phyloP scores from a whole-genome alignment of 345 rosid species.

The Gossypium ekmanianum region DNA sequence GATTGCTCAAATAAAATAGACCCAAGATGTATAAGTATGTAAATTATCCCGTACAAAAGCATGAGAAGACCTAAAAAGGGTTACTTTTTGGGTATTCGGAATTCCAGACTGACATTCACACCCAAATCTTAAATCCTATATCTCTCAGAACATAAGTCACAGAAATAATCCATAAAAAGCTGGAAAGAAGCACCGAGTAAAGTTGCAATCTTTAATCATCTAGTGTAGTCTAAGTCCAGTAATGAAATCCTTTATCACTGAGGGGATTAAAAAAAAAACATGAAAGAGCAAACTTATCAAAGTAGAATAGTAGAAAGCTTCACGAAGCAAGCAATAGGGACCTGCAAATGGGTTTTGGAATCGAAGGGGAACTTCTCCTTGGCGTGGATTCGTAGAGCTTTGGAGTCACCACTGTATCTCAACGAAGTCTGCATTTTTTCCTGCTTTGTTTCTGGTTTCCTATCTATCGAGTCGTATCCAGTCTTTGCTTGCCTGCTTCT shows the following conservation, averaged over 20 bases:
- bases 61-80: not conserved
- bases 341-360: slow-evolving; percentile 74
- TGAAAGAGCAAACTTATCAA: not conserved
- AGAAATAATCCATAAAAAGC: not conserved
- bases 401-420: slow-evolving; percentile 59
- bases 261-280: not conserved
- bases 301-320: not conserved
- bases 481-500: not conserved
- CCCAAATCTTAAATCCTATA: not conserved
- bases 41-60: not conserved
- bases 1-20: slow-evolving; percentile 6
- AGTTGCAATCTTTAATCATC: not conserved
- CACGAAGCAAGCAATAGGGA: slow-evolving; percentile 8
- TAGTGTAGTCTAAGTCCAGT: not conserved
- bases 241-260: not conserved
- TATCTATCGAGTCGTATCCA: not conserved
- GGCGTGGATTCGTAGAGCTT: slow-evolving; percentile 71
- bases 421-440: slow-evolving; percentile 74
- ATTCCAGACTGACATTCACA: not conserved
- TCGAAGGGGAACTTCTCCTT: slow-evolving; percentile 67
- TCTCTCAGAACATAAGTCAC: not conserved
- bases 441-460: not conserved
- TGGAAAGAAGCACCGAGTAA: not conserved
- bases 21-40: not conserved
- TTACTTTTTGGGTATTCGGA: not conserved